Evolutionary conservation across 192 early-diverging fungal genomes (phyloP).

Genomic region (Backusella mclennaniae): DNA sequence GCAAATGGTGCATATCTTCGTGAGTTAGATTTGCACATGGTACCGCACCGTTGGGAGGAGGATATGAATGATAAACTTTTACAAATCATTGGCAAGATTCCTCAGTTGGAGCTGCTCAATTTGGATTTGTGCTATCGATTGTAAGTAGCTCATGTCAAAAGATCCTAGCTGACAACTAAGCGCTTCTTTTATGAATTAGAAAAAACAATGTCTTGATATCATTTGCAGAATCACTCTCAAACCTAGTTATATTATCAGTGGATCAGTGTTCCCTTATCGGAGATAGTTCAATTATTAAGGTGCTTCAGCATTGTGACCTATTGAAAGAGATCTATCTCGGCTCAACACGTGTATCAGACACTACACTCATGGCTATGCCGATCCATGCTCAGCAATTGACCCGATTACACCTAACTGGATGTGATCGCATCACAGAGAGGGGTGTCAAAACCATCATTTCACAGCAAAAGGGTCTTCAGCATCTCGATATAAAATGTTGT

Average conservation of each 20-base stretch:
- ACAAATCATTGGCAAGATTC: neutral
- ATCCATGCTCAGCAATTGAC: neutral
- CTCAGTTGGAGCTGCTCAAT: slow-evolving; percentile 7
- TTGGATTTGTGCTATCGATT: slow-evolving; percentile 3
- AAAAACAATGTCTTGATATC: neutral
- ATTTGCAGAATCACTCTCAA: neutral
- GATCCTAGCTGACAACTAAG: neutral
- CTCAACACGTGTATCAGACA: neutral
- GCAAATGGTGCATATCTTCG: neutral
- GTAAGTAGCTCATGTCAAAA: neutral
- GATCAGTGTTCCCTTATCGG: slow-evolving; percentile 8
- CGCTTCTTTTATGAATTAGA: neutral
- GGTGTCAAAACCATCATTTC: neutral
- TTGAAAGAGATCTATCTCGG: slow-evolving; percentile 6
- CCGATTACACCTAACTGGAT: neutral
- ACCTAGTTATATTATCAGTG: slow-evolving; percentile 4
- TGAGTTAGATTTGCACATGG: slow-evolving; percentile 2
- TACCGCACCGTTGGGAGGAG: slow-evolving; percentile 3
- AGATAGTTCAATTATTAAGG: neutral
- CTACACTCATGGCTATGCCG: neutral
- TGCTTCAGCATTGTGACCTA: neutral
- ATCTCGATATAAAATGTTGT: slow-evolving; percentile 1
- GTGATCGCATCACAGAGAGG: neutral
- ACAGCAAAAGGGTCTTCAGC: neutral
- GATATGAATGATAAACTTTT: neutral